These are phyloP conservation scores for Wickerhamomyces tratensis DNA, from an alignment of 805 yeast genomes.

Conservation along the genomic window DNA sequence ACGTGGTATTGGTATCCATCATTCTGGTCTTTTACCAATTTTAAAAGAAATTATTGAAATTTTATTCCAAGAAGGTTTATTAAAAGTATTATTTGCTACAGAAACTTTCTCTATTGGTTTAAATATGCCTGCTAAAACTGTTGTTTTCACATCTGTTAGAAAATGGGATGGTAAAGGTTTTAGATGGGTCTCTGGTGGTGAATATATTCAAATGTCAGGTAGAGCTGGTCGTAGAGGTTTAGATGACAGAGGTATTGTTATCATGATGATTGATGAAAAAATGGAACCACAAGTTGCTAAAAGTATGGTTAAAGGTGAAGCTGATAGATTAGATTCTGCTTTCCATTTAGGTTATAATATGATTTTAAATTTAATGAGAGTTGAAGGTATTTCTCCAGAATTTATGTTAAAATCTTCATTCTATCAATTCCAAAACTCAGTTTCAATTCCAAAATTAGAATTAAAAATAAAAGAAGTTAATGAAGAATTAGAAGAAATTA, in stretches of 20 bases:
- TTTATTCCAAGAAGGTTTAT: constrained; percentile 90
- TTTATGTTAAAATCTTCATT: constrained; percentile 93
- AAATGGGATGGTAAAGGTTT: constrained; percentile 98
- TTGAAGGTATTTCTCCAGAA: constrained; percentile 97
- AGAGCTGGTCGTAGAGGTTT: constrained; percentile 99
- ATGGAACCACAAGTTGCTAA: constrained; percentile 99
- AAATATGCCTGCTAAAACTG: constrained; percentile 99
- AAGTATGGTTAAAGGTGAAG: constrained; percentile 99
- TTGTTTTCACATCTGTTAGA: constrained; percentile 93
- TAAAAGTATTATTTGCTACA: constrained; percentile 93
- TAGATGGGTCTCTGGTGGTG: constrained; percentile 99
- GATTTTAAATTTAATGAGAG: constrained; percentile 93
- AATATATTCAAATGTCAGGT: constrained; percentile 98
- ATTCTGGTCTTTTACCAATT: constrained; percentile 90
- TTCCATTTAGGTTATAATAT: constrained; percentile 96
- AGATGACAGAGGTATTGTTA: constrained; percentile 98
- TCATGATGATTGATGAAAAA: constrained; percentile 98
- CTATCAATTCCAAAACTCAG: constrained; percentile 89
- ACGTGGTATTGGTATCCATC: constrained; percentile 98
- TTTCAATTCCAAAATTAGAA: constrained; percentile 82
- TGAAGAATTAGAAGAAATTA: constrained; percentile 34
- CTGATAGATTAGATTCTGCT: constrained; percentile 95
- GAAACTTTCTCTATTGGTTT: constrained; percentile 98
- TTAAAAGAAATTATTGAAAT: constrained; percentile 93
- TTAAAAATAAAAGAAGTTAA: constrained; percentile 47